Percentiles rank a stretch among this genome's conserved stretches.
Conservation (phyloP, 345 rosid genomes). For the Balakata baccata region DNA sequence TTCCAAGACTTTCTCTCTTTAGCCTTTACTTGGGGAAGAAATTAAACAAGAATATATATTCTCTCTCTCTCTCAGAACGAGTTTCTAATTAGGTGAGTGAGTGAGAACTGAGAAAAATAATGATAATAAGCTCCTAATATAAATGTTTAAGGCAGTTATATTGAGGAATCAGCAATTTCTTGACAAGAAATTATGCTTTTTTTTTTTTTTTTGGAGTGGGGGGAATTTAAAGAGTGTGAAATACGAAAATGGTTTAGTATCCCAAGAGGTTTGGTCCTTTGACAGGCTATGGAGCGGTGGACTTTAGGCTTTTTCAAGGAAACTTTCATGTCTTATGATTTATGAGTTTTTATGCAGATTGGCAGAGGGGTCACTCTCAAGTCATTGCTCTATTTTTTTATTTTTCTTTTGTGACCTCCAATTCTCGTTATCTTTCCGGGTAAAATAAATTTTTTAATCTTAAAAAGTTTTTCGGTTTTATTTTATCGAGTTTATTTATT, state of each 20-base stretch:
- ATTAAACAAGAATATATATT: background rate
- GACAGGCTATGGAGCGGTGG: background rate
- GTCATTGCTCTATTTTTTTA: no score
- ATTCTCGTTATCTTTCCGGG: no score
- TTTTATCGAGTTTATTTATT: no score
- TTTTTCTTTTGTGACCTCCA: no score
- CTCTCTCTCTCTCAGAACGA: background rate
- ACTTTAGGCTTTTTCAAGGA: background rate
- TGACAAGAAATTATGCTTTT: slow-evolving; percentile 24
- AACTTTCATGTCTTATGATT: no score
- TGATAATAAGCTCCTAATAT: slow-evolving; percentile 2
- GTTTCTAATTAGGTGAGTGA: background rate
- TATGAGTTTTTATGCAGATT: background rate
- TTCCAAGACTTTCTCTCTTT: background rate
- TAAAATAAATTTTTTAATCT: no score
- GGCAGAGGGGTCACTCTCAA: no score
- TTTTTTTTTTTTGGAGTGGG: no score
- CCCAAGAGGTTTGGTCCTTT: background rate
- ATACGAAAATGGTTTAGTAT: background rate
- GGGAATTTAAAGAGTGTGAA: background rate
- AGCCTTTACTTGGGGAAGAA: background rate
- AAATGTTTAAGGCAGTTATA: background rate
- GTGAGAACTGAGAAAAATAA: background rate
- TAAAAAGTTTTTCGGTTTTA: no score
- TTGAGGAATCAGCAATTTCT: slow-evolving; percentile 34